Conservation (phyloP, 148 eudicot genomes). For the Spergularia marina region DNA sequence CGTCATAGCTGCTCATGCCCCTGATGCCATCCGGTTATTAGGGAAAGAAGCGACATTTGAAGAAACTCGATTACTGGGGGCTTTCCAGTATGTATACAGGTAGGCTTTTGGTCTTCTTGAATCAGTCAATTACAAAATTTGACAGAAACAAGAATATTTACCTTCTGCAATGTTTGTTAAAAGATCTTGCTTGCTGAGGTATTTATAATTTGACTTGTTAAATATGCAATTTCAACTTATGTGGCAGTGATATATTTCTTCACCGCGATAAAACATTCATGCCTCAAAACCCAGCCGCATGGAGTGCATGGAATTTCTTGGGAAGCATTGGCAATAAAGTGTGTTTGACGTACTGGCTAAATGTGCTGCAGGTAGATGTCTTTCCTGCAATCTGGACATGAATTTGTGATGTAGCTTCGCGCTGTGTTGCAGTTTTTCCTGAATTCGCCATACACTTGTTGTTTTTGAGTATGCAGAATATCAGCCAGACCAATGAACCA, state of each 20-base stretch:
- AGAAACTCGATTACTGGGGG: slow-evolving; percentile 79
- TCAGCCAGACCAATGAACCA: slow-evolving; percentile 49
- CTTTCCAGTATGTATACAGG: slow-evolving; percentile 90
- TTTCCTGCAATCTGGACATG: not conserved
- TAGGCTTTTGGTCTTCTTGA: slow-evolving; percentile 14
- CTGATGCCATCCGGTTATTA: slow-evolving; percentile 70
- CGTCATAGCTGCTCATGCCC: slow-evolving; percentile 81
- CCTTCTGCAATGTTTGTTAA: not conserved
- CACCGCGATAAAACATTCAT: slow-evolving; percentile 76
- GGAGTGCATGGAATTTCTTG: slow-evolving; percentile 98
- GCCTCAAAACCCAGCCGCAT: slow-evolving; percentile 85
- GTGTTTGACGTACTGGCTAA: slow-evolving; percentile 94
- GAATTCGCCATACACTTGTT: no score
- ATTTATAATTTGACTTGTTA: not conserved
- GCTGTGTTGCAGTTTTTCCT: no score
- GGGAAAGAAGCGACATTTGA: slow-evolving; percentile 75
- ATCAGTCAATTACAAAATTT: not conserved
- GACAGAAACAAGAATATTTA: not conserved
- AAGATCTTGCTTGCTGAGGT: not conserved
- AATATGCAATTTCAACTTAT: slow-evolving; percentile 29
- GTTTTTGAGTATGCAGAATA: slow-evolving; percentile 48
- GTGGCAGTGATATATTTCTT: slow-evolving; percentile 82
- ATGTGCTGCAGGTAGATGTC: slow-evolving; percentile 77
- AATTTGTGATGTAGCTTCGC: not conserved
- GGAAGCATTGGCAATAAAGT: slow-evolving; percentile 62